Evolutionary conservation across 176 grass and related monocot species (phyloP).

Genomic region (Thinopyrum elongatum): DNA sequence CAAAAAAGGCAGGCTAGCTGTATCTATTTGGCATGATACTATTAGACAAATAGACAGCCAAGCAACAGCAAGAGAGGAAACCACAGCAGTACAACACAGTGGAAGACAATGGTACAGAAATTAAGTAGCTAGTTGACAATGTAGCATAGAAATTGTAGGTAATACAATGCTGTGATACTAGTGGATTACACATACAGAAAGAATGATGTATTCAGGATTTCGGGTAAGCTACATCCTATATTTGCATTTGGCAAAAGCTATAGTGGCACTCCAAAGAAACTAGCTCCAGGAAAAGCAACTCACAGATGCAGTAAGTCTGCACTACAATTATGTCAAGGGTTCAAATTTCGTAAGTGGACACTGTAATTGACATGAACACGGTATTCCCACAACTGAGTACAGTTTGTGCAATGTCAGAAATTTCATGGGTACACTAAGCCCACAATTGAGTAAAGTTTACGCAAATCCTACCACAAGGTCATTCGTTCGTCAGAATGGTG

Average conservation of each 20-base stretch:
- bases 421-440: background rate
- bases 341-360: background rate
- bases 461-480: background rate
- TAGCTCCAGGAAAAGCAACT: background rate
- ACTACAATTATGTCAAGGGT: background rate
- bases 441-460: background rate
- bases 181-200: background rate
- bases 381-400: background rate
- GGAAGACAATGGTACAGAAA: background rate
- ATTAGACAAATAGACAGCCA: background rate
- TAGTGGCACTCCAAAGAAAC: constrained; percentile 9
- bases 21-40: background rate
- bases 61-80: background rate
- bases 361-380: background rate
- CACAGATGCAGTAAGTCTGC: background rate
- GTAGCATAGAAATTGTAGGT: background rate
- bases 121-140: background rate
- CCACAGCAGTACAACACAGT: background rate
- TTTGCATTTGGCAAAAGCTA: background rate
- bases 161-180: background rate
- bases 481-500: background rate
- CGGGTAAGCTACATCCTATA: no score
- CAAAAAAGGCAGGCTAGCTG: background rate
- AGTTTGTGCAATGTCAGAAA: background rate
- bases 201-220: background rate